These are phyloP conservation scores for Clonostachys sp. DNA, from an alignment of 2,329 filamentous ascomycete species.

Conservation along the genomic window DNA sequence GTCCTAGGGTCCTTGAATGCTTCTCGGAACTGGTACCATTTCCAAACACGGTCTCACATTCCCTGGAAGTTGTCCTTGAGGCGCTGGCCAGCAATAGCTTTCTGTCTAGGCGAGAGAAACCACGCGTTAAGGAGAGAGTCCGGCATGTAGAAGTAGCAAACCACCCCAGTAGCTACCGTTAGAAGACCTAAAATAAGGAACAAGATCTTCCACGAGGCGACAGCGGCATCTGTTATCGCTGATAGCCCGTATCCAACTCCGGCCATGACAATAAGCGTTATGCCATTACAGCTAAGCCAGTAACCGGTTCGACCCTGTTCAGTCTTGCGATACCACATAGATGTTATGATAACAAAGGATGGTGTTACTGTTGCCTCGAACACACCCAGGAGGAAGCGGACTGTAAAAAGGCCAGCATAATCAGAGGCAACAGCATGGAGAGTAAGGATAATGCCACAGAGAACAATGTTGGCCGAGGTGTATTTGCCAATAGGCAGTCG, in stretches of 20 bases:
- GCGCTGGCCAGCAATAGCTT: conserved; percentile 51
- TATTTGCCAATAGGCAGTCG: conserved; percentile 25
- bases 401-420: conserved; percentile 15
- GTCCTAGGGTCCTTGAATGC: conserved; percentile 26
- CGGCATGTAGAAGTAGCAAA: conserved; percentile 6
- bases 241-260: conserved; percentile 18
- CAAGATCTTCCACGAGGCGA: conserved; percentile 9
- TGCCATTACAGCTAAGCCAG: not conserved
- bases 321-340: conserved; percentile 22
- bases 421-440: conserved; percentile 4
- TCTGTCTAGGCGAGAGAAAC: conserved; percentile 38
- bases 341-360: conserved; percentile 13
- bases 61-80: conserved; percentile 41
- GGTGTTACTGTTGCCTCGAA: conserved; percentile 5
- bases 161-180: conserved; percentile 6
- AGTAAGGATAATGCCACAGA: conserved; percentile 13
- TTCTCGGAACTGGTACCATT: conserved; percentile 29
- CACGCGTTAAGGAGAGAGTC: conserved; percentile 5
- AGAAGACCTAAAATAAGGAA: conserved; percentile 11
- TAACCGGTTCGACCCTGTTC: not conserved
- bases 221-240: conserved; percentile 16
- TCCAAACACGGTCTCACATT: conserved; percentile 24
- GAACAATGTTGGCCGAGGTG: conserved; percentile 44
- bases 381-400: conserved; percentile 2
- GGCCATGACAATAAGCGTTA: not conserved